Evolutionary conservation across 2,329 filamentous ascomycete genomes (phyloP).

Genomic region (Fusarium algeriense): DNA sequence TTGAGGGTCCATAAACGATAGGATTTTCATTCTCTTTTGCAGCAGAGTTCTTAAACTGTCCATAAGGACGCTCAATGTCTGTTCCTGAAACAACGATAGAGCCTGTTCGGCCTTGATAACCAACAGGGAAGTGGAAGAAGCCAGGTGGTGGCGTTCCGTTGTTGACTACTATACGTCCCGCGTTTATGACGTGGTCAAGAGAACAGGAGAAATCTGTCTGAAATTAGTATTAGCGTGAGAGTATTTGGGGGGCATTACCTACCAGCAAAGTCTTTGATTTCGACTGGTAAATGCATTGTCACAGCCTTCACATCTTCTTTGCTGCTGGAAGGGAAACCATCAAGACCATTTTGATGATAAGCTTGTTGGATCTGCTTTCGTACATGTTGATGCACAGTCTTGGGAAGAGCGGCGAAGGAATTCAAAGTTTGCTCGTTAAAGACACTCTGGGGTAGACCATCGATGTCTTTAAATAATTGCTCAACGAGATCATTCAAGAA

Average conservation of each 20-base stretch:
- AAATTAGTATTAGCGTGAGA: background rate
- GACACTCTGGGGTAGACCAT: conserved; percentile 17
- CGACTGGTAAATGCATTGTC: conserved; percentile 66
- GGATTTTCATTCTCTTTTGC: background rate
- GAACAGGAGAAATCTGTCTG: conserved; percentile 66
- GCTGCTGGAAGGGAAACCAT: conserved; percentile 11
- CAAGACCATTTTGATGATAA: background rate
- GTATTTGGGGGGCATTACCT: accelerated
- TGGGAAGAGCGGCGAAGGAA: conserved; percentile 18
- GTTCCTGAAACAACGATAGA: conserved; percentile 64
- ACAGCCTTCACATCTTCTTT: conserved; percentile 33
- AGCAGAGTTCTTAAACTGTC: conserved; percentile 53
- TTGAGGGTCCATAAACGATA: conserved; percentile 47
- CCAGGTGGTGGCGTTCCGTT: conserved; percentile 56
- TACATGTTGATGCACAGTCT: background rate
- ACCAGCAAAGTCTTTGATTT: conserved; percentile 65
- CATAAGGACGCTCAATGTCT: conserved; percentile 60
- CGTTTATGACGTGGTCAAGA: conserved; percentile 65
- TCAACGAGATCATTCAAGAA: conserved; percentile 61
- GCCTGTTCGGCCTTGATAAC: conserved; percentile 67
- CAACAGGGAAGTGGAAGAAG: conserved; percentile 63
- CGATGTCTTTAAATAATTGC: conserved; percentile 47
- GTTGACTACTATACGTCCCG: conserved; percentile 56
- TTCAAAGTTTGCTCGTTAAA: conserved; percentile 20
- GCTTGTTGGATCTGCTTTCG: background rate